Base-by-base conservation (phyloP, 257 asterid genomes). In the Coffea eugenioides region DNA sequence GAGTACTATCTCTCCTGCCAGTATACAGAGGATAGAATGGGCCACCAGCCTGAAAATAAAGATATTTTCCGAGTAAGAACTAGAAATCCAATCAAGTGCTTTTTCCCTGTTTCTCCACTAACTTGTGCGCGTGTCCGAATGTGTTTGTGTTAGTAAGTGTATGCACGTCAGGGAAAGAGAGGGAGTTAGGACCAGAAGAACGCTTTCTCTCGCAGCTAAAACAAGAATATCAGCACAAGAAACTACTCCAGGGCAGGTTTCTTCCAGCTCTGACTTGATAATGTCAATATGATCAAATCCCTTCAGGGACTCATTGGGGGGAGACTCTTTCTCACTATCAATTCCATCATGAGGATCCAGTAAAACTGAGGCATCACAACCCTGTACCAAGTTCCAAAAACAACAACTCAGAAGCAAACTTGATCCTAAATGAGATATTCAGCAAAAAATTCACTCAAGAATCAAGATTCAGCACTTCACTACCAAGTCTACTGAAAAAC, bases 171-270 rank as follows among this genome's bases (percentile, higher is more conserved):
- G 39, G 57, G 74, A 25, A 5, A 69, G 25, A 61, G 10, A 80
- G 78, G 15, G 81, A 71, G 81, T 56, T 64, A 25, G 34, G 77
- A 93, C 97, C 92, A 88, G 84, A 76, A 90, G 34, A 64, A 90
- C 92, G 73, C 93, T 90, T 72, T 93, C 98, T 83, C 98, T 86
- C 51, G 98, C 98, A 71, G 94, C 94, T 84, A 93, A 85, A 85
- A 81, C 94, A 57, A 93, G 41, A 82, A 87, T 87, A 81, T 93
- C 97, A 68, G 97, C 92, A 27, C 97, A 93, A 81, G 97, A 93
- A 77, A 93, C 97, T 67, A 93, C 88, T 76, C 94, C 91, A 9
- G 96, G 91, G 86, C 98, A 93, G 61, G 83, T 79, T 51, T 84
- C 84, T 85, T 91, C 97, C 52, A 93, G 81, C 78, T 87, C 84